These are phyloP conservation scores for Stagonosporopsis tanaceti DNA, from an alignment of 2,329 filamentous ascomycete species.

Conservation along the genomic window DNA sequence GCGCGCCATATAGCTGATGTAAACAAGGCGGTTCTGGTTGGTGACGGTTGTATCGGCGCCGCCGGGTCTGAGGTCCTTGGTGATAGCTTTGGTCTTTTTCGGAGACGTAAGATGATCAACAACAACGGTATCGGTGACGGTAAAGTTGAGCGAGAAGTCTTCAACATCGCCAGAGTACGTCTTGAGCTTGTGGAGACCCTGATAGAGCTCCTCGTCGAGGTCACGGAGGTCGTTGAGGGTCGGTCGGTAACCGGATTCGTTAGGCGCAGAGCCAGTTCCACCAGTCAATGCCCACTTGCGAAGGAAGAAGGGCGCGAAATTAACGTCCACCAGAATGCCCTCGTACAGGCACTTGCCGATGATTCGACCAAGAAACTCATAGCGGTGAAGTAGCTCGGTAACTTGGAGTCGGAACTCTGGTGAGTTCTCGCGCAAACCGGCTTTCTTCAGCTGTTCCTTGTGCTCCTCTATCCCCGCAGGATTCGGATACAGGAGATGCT, in stretches of 20 bases:
- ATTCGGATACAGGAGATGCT: constrained; percentile 89
- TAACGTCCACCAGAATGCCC: constrained; percentile 90
- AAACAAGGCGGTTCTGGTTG: constrained; percentile 91
- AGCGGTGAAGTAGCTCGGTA: constrained; percentile 71
- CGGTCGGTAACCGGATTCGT: constrained; percentile 80
- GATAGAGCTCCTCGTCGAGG: constrained; percentile 88
- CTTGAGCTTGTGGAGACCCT: constrained; percentile 82
- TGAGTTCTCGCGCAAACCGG: constrained; percentile 62
- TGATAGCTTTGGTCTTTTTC: constrained; percentile 66
- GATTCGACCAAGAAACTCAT: constrained; percentile 90
- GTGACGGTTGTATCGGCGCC: constrained; percentile 83
- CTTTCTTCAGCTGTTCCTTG: constrained; percentile 64
- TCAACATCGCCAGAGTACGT: constrained; percentile 83
- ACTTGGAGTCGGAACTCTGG: constrained; percentile 66
- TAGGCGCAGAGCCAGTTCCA: constrained; percentile 67
- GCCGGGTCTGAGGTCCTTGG: constrained; percentile 76
- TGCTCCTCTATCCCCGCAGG: constrained; percentile 77
- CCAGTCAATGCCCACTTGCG: constrained; percentile 90
- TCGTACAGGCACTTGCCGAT: constrained; percentile 98
- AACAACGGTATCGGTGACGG: constrained; percentile 74
- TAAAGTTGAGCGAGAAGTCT: constrained; percentile 86
- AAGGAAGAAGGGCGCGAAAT: constrained; percentile 94
- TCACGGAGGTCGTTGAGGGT: constrained; percentile 94
- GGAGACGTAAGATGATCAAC: constrained; percentile 42
- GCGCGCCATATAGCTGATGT: constrained; percentile 89